Base-by-base conservation (phyloP, 441 rosid species). In the Pelargonium cotyledonis region DNA sequence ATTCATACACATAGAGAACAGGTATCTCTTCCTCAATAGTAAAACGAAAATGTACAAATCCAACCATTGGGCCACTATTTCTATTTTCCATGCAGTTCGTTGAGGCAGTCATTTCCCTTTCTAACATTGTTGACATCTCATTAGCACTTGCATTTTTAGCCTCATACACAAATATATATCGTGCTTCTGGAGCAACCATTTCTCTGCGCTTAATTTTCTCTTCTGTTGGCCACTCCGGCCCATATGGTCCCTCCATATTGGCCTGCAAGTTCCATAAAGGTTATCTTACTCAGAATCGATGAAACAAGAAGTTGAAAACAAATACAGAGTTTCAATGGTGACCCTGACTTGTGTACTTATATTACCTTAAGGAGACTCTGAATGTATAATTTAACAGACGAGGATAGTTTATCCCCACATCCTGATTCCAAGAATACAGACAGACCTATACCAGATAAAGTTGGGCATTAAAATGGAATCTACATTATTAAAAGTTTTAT, bases 201-300 rank as follows among this genome's bases (percentile, higher is more conserved):
- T 89, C 96, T 78, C 86, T 76, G 60, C 89, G 86, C 81, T 89
- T 94, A 64, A 80, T 82, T 85, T 89, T 88, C 70, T 88, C 95
- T 75, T 94, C 88, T 4, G 72, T 55, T 6, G 87, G 77, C 98
- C 97, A 94, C 49, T 89, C 87, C 35, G 82, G 57, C 26, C 91
- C 93, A 71, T 75, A 91, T 14, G 81, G 76, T 23, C 73, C 91
- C 83, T 85, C 89, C 98, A 94, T 91, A 78, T 91, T 94, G 61
- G 65, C 82, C 96, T 90, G 76, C 40, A 44, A 53, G 69, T 11
- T 70, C 29, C 2, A 19, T 19, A 60, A 73, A 58, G 7, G 43
- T 35, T 65, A 49, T 18, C n/a, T 47, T 35, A 14, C 35, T 43
- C 14, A 29, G 8, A 46, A 14, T 67, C 5, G 2, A 23, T 29